Evolutionary conservation across 2,329 filamentous ascomycete genomes (phyloP).

Genomic region (Nigrospora osmanthi): DNA sequence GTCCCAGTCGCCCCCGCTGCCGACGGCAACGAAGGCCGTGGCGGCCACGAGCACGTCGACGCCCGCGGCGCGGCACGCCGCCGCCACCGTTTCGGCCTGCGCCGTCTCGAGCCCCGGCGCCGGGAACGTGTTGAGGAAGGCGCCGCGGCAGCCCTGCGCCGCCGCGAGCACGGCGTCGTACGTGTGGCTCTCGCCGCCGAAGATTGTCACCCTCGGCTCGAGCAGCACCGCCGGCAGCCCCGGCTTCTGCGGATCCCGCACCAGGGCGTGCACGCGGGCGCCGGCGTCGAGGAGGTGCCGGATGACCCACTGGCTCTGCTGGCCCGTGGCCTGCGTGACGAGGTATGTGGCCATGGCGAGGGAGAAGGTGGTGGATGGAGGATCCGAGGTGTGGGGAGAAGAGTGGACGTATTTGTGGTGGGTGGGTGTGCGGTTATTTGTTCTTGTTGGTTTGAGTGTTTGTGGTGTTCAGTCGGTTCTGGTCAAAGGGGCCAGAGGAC

Average conservation of each 20-base stretch:
- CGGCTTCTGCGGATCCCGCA: slow-evolving; percentile 24
- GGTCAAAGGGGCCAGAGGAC: no score
- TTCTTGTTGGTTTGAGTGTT: no score
- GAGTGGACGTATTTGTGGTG: no score
- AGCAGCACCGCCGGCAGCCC: slow-evolving; percentile 15
- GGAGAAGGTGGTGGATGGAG: no score
- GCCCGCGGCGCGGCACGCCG: slow-evolving; percentile 22
- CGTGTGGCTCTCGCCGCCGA: slow-evolving; percentile 25
- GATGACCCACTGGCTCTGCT: slow-evolving; percentile 21
- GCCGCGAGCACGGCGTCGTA: slow-evolving; percentile 20
- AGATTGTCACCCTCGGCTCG: slow-evolving; percentile 19
- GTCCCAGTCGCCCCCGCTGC: slow-evolving; percentile 16
- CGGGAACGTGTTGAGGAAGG: slow-evolving; percentile 13
- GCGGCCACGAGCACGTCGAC: slow-evolving; percentile 17
- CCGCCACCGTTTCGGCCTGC: slow-evolving; percentile 21
- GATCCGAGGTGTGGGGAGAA: no score
- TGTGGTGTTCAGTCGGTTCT: no score
- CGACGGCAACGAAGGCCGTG: slow-evolving; percentile 14
- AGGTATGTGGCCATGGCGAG: slow-evolving; percentile 24
- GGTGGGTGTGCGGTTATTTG: no score
- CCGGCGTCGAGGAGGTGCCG: slow-evolving; percentile 23
- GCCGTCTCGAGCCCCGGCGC: slow-evolving; percentile 14
- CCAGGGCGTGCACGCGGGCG: slow-evolving; percentile 25
- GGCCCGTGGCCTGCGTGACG: slow-evolving; percentile 25
- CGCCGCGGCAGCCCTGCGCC: slow-evolving; percentile 23